A percentile compares a stretch with the other conserved stretches of the same genome.
Conservation (phyloP, 805 yeast genomes). For the Alloascoidea hylecoeti region DNA sequence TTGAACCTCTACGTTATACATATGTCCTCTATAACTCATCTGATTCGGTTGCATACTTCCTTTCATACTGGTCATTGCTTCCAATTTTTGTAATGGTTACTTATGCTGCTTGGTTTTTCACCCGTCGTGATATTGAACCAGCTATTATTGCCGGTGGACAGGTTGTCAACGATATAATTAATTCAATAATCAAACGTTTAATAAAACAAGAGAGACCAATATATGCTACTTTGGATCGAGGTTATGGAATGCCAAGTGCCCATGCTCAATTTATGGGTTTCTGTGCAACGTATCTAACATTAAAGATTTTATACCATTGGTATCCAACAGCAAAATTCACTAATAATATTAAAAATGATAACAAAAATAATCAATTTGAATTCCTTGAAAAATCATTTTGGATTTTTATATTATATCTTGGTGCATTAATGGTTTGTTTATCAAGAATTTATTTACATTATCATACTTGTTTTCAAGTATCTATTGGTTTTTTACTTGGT, state of each 20-base stretch:
- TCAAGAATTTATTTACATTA: slow-evolving; percentile 72
- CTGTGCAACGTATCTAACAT: slow-evolving; percentile 1
- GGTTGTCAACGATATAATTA: slow-evolving; percentile 47
- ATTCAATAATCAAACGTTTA: slow-evolving; percentile 41
- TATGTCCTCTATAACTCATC: slow-evolving; percentile 55
- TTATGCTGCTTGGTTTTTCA: slow-evolving; percentile 63
- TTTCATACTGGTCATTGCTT: slow-evolving; percentile 50
- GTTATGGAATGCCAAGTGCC: slow-evolving; percentile 82
- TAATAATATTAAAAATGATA: no score
- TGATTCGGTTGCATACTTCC: slow-evolving; percentile 33
- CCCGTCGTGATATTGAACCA: slow-evolving; percentile 61
- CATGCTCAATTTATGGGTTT: slow-evolving; percentile 81
- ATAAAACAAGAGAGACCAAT: slow-evolving; percentile 53
- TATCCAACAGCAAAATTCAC: background rate
- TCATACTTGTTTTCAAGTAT: slow-evolving; percentile 62
- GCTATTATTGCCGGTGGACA: slow-evolving; percentile 67
- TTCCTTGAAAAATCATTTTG: no score
- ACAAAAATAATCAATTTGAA: no score
- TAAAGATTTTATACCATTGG: background rate
- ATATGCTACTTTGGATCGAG: slow-evolving; percentile 8
- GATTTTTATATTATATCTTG: background rate
- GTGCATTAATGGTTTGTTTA: slow-evolving; percentile 30
- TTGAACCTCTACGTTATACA: slow-evolving; percentile 61
- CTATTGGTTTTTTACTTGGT: slow-evolving; percentile 61
- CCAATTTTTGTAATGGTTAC: slow-evolving; percentile 61